Conservation (phyloP, 495 filamentous ascomycete genomes). For the Xylaria nigripes region DNA sequence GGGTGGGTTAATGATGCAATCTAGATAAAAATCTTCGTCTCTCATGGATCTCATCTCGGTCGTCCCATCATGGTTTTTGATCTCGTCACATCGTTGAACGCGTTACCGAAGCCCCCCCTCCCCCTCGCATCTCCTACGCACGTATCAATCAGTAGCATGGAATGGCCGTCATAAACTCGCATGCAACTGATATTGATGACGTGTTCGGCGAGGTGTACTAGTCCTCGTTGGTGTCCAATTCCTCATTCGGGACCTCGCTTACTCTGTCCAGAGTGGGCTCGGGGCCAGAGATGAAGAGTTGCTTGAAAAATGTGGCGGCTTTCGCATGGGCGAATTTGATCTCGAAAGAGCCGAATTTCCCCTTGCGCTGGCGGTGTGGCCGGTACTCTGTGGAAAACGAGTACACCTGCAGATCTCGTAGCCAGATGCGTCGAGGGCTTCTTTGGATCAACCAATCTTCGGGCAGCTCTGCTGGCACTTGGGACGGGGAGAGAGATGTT, state of each 20-base stretch:
- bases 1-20: too few relatives aligned
- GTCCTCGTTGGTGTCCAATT: background rate
- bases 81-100: too few relatives aligned
- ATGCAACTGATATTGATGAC: background rate
- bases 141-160: background rate
- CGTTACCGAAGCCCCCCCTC: too few relatives aligned
- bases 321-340: conserved; percentile 31
- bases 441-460: conserved; percentile 49
- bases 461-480: conserved; percentile 52
- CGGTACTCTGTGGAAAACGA: conserved; percentile 56
- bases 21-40: too few relatives aligned
- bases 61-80: too few relatives aligned
- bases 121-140: too few relatives aligned
- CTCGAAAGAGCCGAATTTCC: conserved; percentile 37
- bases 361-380: conserved; percentile 38
- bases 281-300: conserved; percentile 2
- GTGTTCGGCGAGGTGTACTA: background rate
- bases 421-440: conserved; percentile 45
- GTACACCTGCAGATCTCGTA: conserved; percentile 53
- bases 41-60: too few relatives aligned
- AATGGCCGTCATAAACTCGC: background rate
- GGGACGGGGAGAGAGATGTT: background rate
- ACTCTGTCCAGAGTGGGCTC: conserved; percentile 1
- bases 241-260: conserved; percentile 1
- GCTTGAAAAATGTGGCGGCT: conserved; percentile 5